These are phyloP conservation scores for Malus hybrid DNA, from an alignment of 331 rosid genomes.

Conservation along the genomic window DNA sequence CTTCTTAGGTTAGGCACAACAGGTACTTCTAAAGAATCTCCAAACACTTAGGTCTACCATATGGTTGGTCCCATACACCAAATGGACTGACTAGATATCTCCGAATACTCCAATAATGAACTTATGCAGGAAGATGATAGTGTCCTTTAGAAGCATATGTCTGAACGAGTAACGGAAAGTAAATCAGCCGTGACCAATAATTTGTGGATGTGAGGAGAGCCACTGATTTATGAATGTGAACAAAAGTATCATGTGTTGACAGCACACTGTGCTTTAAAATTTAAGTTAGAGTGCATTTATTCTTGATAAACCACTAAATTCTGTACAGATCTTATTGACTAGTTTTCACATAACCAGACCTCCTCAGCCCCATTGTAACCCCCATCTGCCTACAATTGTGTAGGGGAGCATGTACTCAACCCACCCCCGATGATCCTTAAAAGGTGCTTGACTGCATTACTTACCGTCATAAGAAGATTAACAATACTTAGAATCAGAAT, in stretches of 20 bases:
- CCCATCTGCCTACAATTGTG: background rate
- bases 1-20: background rate
- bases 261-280: background rate
- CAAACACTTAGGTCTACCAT: background rate
- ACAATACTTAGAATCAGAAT: background rate
- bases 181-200: background rate
- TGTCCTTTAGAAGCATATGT: background rate
- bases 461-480: background rate
- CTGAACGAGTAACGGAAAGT: background rate
- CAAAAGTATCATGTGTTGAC: background rate
- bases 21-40: background rate
- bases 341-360: background rate
- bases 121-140: background rate
- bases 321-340: background rate
- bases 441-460: background rate
- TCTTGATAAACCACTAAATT: background rate
- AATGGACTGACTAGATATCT: background rate
- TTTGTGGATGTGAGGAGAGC: background rate
- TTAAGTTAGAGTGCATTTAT: background rate
- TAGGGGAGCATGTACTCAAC: background rate
- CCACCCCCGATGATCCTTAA: background rate
- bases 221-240: too few relatives aligned
- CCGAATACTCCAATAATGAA: background rate
- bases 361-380: background rate
- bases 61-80: background rate